A percentile compares a stretch with the other conserved stretches of the same genome.
Conservation (phyloP, 768 basidiomycete species). For the Mycena rosella region DNA sequence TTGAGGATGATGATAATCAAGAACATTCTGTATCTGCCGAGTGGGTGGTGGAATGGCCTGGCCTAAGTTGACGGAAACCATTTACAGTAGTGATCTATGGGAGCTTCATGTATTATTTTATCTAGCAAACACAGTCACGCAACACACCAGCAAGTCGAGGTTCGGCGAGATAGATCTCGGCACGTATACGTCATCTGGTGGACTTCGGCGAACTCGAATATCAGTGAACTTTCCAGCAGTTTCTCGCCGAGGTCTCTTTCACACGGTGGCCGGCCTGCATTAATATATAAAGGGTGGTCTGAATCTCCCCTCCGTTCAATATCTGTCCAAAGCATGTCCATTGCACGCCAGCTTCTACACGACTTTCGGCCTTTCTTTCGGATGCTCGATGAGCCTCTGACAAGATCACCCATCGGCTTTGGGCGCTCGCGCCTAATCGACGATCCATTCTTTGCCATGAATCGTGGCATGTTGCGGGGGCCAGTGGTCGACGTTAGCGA, state of each 20-base stretch:
- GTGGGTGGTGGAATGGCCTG: slow-evolving; percentile 87
- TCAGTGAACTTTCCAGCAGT: slow-evolving; percentile 23
- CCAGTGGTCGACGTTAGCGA: slow-evolving; percentile 80
- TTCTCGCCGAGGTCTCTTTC: slow-evolving; percentile 20
- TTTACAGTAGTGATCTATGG: slow-evolving; percentile 34
- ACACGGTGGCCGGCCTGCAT: slow-evolving; percentile 20
- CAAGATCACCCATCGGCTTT: slow-evolving; percentile 49
- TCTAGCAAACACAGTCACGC: slow-evolving; percentile 13
- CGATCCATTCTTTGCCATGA: slow-evolving; percentile 60
- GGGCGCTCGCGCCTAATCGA: slow-evolving; percentile 54
- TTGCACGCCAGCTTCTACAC: slow-evolving; percentile 72
- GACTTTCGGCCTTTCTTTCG: slow-evolving; percentile 84
- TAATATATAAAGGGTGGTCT: slow-evolving; percentile 27
- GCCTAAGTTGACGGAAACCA: slow-evolving; percentile 40
- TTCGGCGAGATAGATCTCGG: not conserved
- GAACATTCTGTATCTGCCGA: slow-evolving; percentile 82
- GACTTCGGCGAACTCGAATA: not conserved
- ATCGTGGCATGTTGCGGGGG: slow-evolving; percentile 44
- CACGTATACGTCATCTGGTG: slow-evolving; percentile 5
- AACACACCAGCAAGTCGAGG: not conserved
- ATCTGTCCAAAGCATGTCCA: slow-evolving; percentile 62
- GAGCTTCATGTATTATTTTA: slow-evolving; percentile 25
- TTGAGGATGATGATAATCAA: slow-evolving; percentile 91
- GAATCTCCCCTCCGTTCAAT: not conserved
- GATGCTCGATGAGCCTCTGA: slow-evolving; percentile 79